Base-by-base conservation (phyloP, 2,329 filamentous ascomycete genomes). In the Calcarisporium arbuscula region DNA sequence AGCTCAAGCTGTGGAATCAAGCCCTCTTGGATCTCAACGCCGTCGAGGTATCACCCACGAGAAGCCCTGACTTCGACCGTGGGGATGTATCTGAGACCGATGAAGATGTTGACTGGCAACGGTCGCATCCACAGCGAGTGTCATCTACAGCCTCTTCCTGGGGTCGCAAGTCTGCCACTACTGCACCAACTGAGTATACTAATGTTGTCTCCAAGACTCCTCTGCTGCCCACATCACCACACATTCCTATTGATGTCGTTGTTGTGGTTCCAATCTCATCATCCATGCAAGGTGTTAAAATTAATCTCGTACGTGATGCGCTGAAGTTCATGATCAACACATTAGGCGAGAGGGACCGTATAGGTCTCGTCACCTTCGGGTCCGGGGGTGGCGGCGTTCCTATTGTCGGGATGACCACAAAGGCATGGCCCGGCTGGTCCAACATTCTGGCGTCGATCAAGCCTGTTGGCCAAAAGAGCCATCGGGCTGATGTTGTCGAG, bases 241-340 rank as follows among this genome's bases (percentile, higher is more conserved):
- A 98, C 54, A 86, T 96, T 12, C 90, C 92, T 2, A 77, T 96
- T 35, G 92, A 98, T 53, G 80, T 98, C 19, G 90, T 98, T 0
- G 87, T 96, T 1, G 92, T 98, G 16, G 89, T 98, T 21, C 92
- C 92, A 0, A 88, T 98, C 6, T 96, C 92, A 0, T 94, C 90
- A 1, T 96, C 92, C 0, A 98, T 96, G 90, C 92, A 96, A 60
- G 92, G 92, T n/a, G 77, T 98, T 41, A 98, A 98, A 65, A 95
- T 96, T 54, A 94, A 90, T 42, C 71, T 98, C 2, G 77, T 98
- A 11, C 81, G 88, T 27, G 92, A 98, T 59, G 84, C 90, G 0
- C 71, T 98, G 22, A 86, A 85, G 39, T 98, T 96, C 57, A 81
- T 98, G 59, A 86, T 98, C 3, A 75, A 82, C 47, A 90, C 79